These are phyloP conservation scores for Neurospora tetraspora DNA, from an alignment of 495 filamentous ascomycete species.

Conservation along the genomic window DNA sequence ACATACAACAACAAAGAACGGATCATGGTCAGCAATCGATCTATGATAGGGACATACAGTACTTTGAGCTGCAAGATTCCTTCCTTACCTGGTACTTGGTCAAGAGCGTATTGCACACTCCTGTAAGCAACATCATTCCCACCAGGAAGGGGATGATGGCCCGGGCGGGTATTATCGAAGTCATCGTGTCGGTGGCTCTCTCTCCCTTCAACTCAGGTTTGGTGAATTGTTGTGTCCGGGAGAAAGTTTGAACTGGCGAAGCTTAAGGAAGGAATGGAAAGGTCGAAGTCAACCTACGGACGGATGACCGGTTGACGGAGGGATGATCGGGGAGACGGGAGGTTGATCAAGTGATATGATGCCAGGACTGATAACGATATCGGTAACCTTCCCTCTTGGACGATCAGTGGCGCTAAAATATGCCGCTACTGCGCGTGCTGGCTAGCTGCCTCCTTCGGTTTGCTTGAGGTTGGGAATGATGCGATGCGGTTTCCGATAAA, in stretches of 20 bases:
- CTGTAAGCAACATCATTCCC: slow-evolving; percentile 79
- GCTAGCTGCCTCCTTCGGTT: neutral
- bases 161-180: slow-evolving; percentile 30
- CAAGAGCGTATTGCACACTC: slow-evolving; percentile 92
- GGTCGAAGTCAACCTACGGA: neutral
- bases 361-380: neutral
- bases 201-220: neutral
- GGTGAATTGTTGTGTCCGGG: neutral
- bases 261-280: neutral
- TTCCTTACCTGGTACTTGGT: slow-evolving; percentile 81
- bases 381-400: neutral
- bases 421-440: neutral
- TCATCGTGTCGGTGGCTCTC: slow-evolving; percentile 17
- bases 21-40: neutral
- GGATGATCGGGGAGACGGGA: neutral
- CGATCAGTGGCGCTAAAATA: neutral
- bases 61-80: neutral
- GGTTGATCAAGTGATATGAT: neutral
- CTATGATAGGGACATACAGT: neutral
- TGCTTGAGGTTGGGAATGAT: neutral
- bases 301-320: neutral
- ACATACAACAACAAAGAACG: neutral
- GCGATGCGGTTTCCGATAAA: neutral
- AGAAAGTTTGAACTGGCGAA: neutral
- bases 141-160: slow-evolving; percentile 72